These are phyloP conservation scores for Podospora tetraspora DNA, from an alignment of 495 filamentous ascomycete genomes.

Conservation along the genomic window DNA sequence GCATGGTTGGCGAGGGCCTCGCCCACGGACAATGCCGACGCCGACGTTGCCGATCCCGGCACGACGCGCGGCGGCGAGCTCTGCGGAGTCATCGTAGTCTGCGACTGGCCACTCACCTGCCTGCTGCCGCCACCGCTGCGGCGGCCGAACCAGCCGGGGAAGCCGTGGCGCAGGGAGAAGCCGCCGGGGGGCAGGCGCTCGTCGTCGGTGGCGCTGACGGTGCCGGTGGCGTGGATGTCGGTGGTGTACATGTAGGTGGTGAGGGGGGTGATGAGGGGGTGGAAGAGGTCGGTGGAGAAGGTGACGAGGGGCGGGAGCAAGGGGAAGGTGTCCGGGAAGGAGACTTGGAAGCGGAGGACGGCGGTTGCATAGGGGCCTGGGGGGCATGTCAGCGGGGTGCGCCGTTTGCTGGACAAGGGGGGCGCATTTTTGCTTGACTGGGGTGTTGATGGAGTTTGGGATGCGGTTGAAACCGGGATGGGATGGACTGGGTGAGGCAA, in stretches of 20 bases:
- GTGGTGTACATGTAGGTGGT: constrained; percentile 89
- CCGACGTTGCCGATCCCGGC: constrained; percentile 30
- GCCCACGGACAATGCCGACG: constrained; percentile 15
- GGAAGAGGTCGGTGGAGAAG: constrained; percentile 87
- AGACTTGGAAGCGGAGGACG: constrained; percentile 82
- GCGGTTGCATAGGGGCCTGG: constrained; percentile 75
- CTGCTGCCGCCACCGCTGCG: constrained; percentile 30
- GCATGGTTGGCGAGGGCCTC: constrained; percentile 5
- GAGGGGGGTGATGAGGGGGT: constrained; percentile 83
- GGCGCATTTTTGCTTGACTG: neutral
- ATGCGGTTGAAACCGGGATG: neutral
- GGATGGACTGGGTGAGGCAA: neutral
- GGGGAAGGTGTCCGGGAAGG: constrained; percentile 79
- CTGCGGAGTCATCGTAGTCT: constrained; percentile 22
- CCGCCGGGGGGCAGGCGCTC: constrained; percentile 79
- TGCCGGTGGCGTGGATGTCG: constrained; percentile 60
- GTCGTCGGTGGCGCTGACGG: constrained; percentile 73
- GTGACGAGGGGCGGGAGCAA: constrained; percentile 73
- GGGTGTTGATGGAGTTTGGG: neutral
- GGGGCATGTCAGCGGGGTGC: neutral
- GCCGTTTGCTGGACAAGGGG: neutral
- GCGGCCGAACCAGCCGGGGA: constrained; percentile 77
- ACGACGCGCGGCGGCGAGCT: constrained; percentile 22
- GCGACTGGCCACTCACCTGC: constrained; percentile 25
- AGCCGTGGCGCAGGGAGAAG: constrained; percentile 83